Evolutionary conservation across 2,329 filamentous ascomycete genomes (phyloP).

Genomic region (Epichloe bromicola): DNA sequence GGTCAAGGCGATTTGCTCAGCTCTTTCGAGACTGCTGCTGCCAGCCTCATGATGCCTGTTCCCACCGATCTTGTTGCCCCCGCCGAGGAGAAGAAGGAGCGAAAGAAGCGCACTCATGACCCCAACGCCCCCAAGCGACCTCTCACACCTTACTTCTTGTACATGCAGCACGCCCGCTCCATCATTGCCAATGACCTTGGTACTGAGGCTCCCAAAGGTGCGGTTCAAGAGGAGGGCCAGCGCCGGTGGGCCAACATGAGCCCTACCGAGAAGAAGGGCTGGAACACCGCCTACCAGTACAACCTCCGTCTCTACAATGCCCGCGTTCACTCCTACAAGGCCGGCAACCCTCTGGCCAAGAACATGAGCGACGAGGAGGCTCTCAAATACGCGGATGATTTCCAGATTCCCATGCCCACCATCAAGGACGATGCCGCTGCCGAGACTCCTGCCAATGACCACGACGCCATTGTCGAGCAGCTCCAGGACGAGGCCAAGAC

Average conservation of each 20-base stretch:
- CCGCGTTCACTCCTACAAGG: constrained; percentile 51
- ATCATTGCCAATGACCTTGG: constrained; percentile 72
- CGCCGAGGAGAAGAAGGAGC: constrained; percentile 67
- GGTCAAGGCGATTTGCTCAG: constrained; percentile 32
- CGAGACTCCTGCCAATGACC: constrained; percentile 28
- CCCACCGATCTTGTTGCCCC: constrained; percentile 26
- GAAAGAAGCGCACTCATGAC: constrained; percentile 76
- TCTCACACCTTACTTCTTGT: constrained; percentile 88
- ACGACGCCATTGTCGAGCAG: constrained; percentile 47
- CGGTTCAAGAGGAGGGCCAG: constrained; percentile 78
- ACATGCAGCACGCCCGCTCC: constrained; percentile 75
- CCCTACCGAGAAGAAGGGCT: constrained; percentile 54
- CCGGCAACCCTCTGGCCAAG: constrained; percentile 43
- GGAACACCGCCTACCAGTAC: constrained; percentile 56
- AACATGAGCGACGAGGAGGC: constrained; percentile 50
- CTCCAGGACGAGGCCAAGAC: constrained; percentile 41
- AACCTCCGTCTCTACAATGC: constrained; percentile 54
- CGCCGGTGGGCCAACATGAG: constrained; percentile 73
- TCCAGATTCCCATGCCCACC: constrained; percentile 39
- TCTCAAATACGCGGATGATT: constrained; percentile 45
- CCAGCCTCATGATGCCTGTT: constrained; percentile 30
- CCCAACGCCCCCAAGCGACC: constrained; percentile 92
- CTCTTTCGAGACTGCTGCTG: constrained; percentile 39
- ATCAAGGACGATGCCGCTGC: constrained; percentile 26
- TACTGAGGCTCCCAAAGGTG: constrained; percentile 64